Conservation (phyloP, 2,329 filamentous ascomycete genomes). For the Fusarium tricinctum region DNA sequence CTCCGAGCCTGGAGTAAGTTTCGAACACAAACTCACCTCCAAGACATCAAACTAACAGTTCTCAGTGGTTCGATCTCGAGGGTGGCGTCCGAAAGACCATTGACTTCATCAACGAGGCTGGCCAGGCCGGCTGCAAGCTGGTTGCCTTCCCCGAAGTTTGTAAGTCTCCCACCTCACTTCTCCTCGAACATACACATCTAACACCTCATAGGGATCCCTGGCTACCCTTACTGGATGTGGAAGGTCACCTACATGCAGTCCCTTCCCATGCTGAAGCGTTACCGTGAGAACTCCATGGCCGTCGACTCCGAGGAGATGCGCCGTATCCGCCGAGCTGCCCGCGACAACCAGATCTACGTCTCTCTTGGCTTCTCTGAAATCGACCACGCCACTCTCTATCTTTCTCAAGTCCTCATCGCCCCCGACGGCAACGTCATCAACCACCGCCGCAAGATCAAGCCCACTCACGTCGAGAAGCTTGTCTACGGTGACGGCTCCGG, state of each 20-base stretch:
- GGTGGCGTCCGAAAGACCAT: slow-evolving; percentile 69
- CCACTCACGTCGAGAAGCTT: slow-evolving; percentile 62
- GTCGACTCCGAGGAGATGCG: slow-evolving; percentile 60
- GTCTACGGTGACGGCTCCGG: slow-evolving; percentile 70
- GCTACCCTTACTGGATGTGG: slow-evolving; percentile 64
- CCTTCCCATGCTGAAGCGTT: slow-evolving; percentile 53
- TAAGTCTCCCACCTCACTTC: neutral
- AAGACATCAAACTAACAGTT: slow-evolving; percentile 5
- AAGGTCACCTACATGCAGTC: slow-evolving; percentile 51
- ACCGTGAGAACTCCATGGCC: slow-evolving; percentile 57
- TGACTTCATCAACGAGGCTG: slow-evolving; percentile 68
- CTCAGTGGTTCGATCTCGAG: slow-evolving; percentile 68
- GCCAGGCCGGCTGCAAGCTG: slow-evolving; percentile 65
- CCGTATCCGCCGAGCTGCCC: slow-evolving; percentile 57
- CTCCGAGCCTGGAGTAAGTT: slow-evolving; percentile 37
- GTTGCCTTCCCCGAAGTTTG: slow-evolving; percentile 68
- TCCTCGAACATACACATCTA: accelerated
- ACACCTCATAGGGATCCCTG: slow-evolving; percentile 59
- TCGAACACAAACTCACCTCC: accelerated
- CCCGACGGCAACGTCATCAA: slow-evolving; percentile 61
- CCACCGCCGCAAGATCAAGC: slow-evolving; percentile 66
- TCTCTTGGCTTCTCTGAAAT: slow-evolving; percentile 66
- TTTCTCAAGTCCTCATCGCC: slow-evolving; percentile 66
- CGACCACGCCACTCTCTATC: slow-evolving; percentile 61
- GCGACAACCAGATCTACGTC: slow-evolving; percentile 60